Percentiles rank a stretch among this genome's conserved stretches.
Conservation (phyloP, 2,329 filamentous ascomycete genomes). For the Calonectria honghensis region DNA sequence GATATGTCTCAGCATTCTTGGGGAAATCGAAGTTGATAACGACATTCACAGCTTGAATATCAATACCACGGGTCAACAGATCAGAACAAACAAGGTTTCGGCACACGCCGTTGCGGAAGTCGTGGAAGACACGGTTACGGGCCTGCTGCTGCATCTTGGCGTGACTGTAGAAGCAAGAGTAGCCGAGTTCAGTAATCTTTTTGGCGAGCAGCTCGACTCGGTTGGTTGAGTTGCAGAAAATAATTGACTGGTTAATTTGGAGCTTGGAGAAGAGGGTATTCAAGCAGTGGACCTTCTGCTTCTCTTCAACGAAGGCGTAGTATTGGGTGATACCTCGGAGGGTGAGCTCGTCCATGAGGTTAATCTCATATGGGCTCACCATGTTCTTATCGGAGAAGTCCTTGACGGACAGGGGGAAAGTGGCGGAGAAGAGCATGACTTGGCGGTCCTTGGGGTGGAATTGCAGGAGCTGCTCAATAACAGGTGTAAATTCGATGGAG, state of each 20-base stretch:
- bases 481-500: constrained; percentile 96
- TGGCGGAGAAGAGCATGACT: constrained; percentile 99
- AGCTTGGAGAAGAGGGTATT: constrained; percentile 99
- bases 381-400: constrained; percentile 99
- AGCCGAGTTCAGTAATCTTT: constrained; percentile 99
- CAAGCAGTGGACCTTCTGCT: constrained; percentile 98
- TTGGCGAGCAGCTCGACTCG: constrained; percentile 97
- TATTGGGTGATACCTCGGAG: constrained; percentile 99
- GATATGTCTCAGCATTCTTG: constrained; percentile 99
- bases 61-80: constrained; percentile 97
- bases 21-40: constrained; percentile 99
- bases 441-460: constrained; percentile 98
- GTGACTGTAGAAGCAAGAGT: constrained; percentile 99
- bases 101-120: constrained; percentile 98
- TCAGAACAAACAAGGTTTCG: constrained; percentile 99
- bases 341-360: constrained; percentile 99
- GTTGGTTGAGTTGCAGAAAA: constrained; percentile 99
- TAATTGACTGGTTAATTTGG: constrained; percentile 99
- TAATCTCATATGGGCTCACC: constrained; percentile 97
- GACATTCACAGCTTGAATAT: constrained; percentile 99
- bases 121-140: constrained; percentile 98
- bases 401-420: constrained; percentile 97
- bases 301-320: constrained; percentile 99
- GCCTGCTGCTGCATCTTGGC: constrained; percentile 98
- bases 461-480: constrained; percentile 95